Base-by-base conservation (phyloP, 2,329 filamentous ascomycete genomes). In the Didymella lethalis region DNA sequence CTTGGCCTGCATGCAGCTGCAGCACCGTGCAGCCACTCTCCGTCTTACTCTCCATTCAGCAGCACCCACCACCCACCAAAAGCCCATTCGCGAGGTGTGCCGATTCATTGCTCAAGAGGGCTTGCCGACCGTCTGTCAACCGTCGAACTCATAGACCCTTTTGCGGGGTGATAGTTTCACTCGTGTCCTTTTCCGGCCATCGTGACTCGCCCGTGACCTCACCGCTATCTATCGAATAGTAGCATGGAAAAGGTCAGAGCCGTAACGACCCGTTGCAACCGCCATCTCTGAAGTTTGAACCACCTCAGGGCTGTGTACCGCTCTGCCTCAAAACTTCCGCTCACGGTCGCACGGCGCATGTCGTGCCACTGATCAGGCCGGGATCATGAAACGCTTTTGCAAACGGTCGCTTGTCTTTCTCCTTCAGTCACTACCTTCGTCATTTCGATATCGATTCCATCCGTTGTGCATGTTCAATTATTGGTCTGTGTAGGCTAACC, bases 331-430 rank as follows among this genome's bases (percentile, higher is more conserved):
- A 41, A 50, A 34, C 46, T 54, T 46, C 50, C 56, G 51, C 41
- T 41, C 32, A 47, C 46, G 23, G 46, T 50, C n/a, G n/a, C 50
- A 59, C 50, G 25, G 38, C 43, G 46, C 50, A 55, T 38, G 57
- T 25, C 26, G 57, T 60, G 57, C 43, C 34, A 55, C 57, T 48
- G 50, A 38, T 31, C 44, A 48, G 18, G 29, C 47, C n/a, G 34
- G 48, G 43, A 14, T 34, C 14, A 28, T 43, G 41, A 47, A 55
- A 55, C 51, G 43, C 47, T 28, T 44, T 48, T 56, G 52, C 52
- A 56, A 60, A 60, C 57, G 57, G 57, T 60, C 52, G 57, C 57
- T 60, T 60, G 51, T 45, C 26, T 28, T 31, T 48, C 47, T 55
- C 12, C 47, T 55, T 52, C 47, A 48, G 43, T 55, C 43, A 14